Conservation (phyloP, 257 asterid genomes). For the Oldenlandia corymbosa region DNA sequence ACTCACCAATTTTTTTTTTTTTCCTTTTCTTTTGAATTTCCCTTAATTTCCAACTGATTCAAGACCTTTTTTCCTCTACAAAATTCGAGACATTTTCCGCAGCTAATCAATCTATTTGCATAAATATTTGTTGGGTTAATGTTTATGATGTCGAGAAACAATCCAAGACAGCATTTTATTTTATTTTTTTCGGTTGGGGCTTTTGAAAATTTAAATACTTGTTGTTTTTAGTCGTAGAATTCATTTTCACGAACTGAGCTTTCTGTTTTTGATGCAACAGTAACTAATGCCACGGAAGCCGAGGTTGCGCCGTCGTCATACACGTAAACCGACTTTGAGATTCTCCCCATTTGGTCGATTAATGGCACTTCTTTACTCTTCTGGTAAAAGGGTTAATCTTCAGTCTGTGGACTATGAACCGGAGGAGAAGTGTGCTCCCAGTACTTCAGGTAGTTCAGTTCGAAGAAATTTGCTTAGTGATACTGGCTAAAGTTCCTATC, state of each 20-base stretch:
- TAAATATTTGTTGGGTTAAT: no score
- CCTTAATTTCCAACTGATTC: no score
- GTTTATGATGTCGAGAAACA: no score
- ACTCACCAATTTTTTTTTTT: no score
- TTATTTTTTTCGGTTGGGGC: no score
- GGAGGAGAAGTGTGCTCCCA: slow-evolving; percentile 22
- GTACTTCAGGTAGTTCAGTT: slow-evolving; percentile 34
- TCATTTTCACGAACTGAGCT: background rate
- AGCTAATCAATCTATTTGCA: no score
- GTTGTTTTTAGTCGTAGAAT: no score
- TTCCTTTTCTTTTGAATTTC: no score
- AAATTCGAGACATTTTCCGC: no score
- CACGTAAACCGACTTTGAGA: slow-evolving; percentile 35
- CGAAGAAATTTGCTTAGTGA: background rate
- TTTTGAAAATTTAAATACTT: no score
- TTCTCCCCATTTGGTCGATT: slow-evolving; percentile 72
- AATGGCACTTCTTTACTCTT: slow-evolving; percentile 38
- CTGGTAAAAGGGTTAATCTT: slow-evolving; percentile 28
- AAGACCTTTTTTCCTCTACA: no score
- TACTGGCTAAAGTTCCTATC: background rate
- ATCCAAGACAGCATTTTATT: no score
- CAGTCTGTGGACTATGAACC: slow-evolving; percentile 21
- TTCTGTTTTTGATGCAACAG: background rate
- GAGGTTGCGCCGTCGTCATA: slow-evolving; percentile 20
- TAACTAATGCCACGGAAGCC: slow-evolving; percentile 55